phyloP scores from a whole-genome alignment of 768 basidiomycete genomes.

The Pleurotus eryngii region DNA sequence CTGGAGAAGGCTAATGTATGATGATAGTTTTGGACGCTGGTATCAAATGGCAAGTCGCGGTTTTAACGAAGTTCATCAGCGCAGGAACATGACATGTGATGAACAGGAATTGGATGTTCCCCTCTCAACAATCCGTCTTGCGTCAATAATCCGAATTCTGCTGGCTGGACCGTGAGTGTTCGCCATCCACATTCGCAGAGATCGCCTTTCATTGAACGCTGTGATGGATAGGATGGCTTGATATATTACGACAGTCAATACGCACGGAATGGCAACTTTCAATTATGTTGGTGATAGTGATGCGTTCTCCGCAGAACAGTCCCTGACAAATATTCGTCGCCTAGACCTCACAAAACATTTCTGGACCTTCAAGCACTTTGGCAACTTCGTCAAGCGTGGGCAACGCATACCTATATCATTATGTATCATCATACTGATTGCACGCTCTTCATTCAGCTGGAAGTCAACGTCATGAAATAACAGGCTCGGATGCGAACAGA shows the following conservation, averaged over 20 bases:
- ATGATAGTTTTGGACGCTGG: conserved; percentile 35
- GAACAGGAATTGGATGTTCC: conserved; percentile 34
- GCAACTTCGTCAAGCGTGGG: conserved; percentile 38
- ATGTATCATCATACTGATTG: not conserved
- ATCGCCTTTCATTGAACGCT: not conserved
- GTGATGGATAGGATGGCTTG: conserved; percentile 23
- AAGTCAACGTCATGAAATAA: conserved; percentile 30
- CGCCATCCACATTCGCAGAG: not conserved
- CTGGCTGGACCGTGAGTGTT: conserved; percentile 38
- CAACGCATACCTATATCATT: not conserved
- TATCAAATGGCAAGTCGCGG: conserved; percentile 25
- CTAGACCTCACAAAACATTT: conserved; percentile 36
- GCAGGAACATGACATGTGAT: too few species aligned
- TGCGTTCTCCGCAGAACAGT: not conserved
- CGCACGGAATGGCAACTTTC: conserved; percentile 33
- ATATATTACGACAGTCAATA: conserved; percentile 41
- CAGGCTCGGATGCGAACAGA: conserved; percentile 27
- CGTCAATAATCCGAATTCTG: conserved; percentile 29
- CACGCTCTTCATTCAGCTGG: conserved; percentile 22
- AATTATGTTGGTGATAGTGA: conserved; percentile 24
- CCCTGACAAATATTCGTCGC: not conserved
- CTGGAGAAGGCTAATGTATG: not conserved
- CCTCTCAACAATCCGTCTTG: conserved; percentile 32
- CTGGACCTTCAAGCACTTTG: conserved; percentile 38
- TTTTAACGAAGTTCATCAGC: too few species aligned